Conservation (phyloP, 2,329 filamentous ascomycete species). For the Byssoonygena ceratinophila region DNA sequence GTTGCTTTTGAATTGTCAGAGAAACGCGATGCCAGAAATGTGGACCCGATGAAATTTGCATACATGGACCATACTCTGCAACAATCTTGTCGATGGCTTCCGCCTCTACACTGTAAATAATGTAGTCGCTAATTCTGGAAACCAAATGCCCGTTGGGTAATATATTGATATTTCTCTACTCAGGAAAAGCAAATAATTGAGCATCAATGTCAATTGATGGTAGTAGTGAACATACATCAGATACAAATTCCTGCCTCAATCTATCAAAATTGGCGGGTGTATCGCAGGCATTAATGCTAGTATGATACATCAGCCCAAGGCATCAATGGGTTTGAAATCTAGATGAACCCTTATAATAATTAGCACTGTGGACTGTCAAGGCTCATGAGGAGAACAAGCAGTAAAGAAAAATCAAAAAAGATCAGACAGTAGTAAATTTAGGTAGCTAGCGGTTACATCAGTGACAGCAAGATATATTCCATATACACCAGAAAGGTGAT, state of each 20-base stretch:
- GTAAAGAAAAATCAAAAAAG: slow-evolving; percentile 24
- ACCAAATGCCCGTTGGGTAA: slow-evolving; percentile 91
- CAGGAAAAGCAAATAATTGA: slow-evolving; percentile 26
- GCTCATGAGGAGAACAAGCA: slow-evolving; percentile 20
- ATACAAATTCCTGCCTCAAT: slow-evolving; percentile 69
- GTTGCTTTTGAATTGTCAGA: slow-evolving; percentile 53
- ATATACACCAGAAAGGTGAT: slow-evolving; percentile 66
- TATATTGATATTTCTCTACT: slow-evolving; percentile 75
- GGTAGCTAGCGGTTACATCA: slow-evolving; percentile 99
- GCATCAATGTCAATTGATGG: slow-evolving; percentile 21
- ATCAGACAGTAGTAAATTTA: slow-evolving; percentile 78
- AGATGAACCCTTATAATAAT: neutral
- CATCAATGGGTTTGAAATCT: neutral
- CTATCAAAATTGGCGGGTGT: slow-evolving; percentile 75
- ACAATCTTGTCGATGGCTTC: slow-evolving; percentile 81
- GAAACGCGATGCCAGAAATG: slow-evolving; percentile 4
- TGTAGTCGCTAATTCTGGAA: slow-evolving; percentile 92
- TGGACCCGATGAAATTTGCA: slow-evolving; percentile 29
- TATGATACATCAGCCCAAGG: neutral
- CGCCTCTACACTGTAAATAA: slow-evolving; percentile 97
- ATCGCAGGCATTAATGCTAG: slow-evolving; percentile 90
- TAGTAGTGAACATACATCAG: slow-evolving; percentile 59
- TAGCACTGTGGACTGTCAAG: slow-evolving; percentile 1
- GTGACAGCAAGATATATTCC: slow-evolving; percentile 56
- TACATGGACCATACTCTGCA: slow-evolving; percentile 84